phyloP scores from a whole-genome alignment of 2,329 filamentous ascomycete genomes.

The Trematosphaeria pertusa region DNA sequence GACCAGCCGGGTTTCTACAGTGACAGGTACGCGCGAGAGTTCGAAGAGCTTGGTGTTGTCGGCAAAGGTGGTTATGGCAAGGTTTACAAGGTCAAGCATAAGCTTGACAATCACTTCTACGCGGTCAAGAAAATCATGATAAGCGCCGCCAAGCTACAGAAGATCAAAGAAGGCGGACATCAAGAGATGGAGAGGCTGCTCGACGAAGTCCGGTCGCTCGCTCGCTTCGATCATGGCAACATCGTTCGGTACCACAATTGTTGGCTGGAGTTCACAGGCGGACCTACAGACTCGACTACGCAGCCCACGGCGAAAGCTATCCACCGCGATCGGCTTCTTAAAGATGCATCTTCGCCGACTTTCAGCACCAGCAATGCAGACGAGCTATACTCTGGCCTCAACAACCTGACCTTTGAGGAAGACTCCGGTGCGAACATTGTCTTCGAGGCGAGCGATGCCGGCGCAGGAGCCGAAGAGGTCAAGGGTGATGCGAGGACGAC shows the following conservation, averaged over 20 bases:
- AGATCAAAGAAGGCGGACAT: constrained; percentile 59
- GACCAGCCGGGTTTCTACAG: constrained; percentile 39
- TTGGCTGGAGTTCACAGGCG: constrained; percentile 63
- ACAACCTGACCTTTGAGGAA: constrained; percentile 25
- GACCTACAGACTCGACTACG: constrained; percentile 16
- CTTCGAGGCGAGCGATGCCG: constrained; percentile 39
- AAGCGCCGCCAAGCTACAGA: constrained; percentile 58
- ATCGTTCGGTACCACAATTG: constrained; percentile 71
- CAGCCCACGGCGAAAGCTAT: constrained; percentile 14
- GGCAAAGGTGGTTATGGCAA: constrained; percentile 71
- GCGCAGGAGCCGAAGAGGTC: constrained; percentile 15
- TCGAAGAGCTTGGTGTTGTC: constrained; percentile 56
- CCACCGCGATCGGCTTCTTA: constrained; percentile 31
- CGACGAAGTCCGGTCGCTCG: constrained; percentile 67
- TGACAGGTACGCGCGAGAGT: constrained; percentile 43
- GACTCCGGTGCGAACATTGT: constrained; percentile 31
- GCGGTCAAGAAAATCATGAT: constrained; percentile 72
- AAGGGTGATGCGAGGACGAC: constrained; percentile 29
- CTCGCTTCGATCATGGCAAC: constrained; percentile 68
- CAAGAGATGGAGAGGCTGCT: constrained; percentile 64
- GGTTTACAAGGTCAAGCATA: constrained; percentile 67
- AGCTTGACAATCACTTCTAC: constrained; percentile 67
- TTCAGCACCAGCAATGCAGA: constrained; percentile 15
- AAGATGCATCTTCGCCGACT: constrained; percentile 23
- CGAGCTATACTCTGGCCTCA: constrained; percentile 21